Conservation (phyloP, 2,329 filamentous ascomycete genomes). For the Penicillium sp. region DNA sequence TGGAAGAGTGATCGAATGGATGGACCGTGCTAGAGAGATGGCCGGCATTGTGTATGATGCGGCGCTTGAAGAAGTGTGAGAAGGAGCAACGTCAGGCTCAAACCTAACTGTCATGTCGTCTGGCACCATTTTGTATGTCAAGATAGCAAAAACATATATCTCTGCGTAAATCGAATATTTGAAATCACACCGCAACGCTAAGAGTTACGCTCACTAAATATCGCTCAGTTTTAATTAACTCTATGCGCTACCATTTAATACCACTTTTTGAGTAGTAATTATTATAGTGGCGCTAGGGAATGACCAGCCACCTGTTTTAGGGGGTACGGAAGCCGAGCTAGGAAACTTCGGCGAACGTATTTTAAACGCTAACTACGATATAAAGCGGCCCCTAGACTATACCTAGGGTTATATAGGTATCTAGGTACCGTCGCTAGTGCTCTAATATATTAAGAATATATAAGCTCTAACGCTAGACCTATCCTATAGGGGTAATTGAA, state of each 20-base stretch:
- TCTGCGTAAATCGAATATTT: background rate
- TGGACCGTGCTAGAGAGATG: conserved; percentile 19
- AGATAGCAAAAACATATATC: background rate
- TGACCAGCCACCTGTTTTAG: background rate
- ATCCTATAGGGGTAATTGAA: too few relatives aligned
- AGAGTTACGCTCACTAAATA: background rate
- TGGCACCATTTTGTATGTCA: too few relatives aligned
- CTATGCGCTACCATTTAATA: background rate
- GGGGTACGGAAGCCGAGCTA: background rate
- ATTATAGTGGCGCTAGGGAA: background rate
- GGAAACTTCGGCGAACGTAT: background rate
- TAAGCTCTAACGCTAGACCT: too few relatives aligned
- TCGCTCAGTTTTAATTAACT: background rate
- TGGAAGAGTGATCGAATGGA: conserved; percentile 21
- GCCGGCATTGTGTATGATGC: conserved; percentile 20
- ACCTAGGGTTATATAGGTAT: background rate
- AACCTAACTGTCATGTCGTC: too few relatives aligned
- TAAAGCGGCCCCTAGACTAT: background rate
- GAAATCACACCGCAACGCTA: background rate
- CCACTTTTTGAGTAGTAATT: background rate
- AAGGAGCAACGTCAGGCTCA: background rate
- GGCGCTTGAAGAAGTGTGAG: conserved; percentile 2
- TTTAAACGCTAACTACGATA: background rate
- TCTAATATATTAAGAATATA: background rate
- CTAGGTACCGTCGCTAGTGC: background rate